Base-by-base conservation (phyloP, 192 early-diverging fungal genomes). In the Linnemannia elongata region DNA sequence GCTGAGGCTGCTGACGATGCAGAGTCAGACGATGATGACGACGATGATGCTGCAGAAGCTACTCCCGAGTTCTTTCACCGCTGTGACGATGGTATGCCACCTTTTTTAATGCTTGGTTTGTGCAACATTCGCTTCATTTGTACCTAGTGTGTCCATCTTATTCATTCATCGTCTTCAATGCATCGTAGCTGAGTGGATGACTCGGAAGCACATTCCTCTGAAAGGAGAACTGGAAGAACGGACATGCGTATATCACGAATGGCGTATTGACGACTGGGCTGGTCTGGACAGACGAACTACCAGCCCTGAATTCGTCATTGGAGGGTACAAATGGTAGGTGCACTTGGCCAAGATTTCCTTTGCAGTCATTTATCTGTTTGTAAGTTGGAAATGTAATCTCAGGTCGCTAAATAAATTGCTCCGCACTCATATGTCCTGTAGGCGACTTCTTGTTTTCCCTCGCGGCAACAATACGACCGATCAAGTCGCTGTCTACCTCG, bases 381-480 rank as follows among this genome's bases (percentile, higher is more conserved):
- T 30, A 3, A 0, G 24, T 10, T 33, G 12, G 8, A 24, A 15
- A 33, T 33, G 30, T 30, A 33, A 66, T 1, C 20, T 18, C 17
- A 20, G 17, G 10, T 30, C 60, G 27, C 60, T 66, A 33, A 57
- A 66, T 33, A 66, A 27, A 66, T 27, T 35, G 30, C 60, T 35
- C 22, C 30, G 71, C 47, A 80, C 12, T 35, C 35, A 1, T 22
- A 6, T 47, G 57, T 35, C 18, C 7, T 66, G 24, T 76, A 96
- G 97, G 97, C 89, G 93, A 74, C 88, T 99, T 15, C 89, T 98
- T 6, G 80, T 98, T 33, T 99, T 98, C 85, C 97, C 97, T 30
- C 91, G 88, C 42, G 98, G 98, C 35, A 98, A 98, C 89, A 91
- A 93, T 39, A 87, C 82, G 18, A 49, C 49, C 2, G 95, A 98